Evolutionary conservation across 1,284 basidiomycete genomes (phyloP).

Genomic region (Ustilago lituana): DNA sequence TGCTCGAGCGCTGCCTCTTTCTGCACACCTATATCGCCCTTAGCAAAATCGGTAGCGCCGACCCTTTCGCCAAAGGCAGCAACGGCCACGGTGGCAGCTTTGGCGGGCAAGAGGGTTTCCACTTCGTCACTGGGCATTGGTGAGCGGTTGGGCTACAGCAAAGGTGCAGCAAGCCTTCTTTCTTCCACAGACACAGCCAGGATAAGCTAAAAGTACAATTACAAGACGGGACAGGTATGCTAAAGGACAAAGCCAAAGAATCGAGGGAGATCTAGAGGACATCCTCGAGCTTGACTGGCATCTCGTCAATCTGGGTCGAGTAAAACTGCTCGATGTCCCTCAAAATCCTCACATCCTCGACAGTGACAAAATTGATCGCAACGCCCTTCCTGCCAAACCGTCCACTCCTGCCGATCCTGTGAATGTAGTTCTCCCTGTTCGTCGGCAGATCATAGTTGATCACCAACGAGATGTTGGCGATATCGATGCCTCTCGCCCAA

Average conservation of each 20-base stretch:
- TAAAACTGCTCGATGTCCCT: slow-evolving; percentile 66
- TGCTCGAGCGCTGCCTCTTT: too few relatives aligned
- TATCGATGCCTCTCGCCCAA: slow-evolving; percentile 98
- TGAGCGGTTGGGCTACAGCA: too few relatives aligned
- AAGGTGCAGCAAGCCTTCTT: too few relatives aligned
- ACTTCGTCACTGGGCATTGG: too few relatives aligned
- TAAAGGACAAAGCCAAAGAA: background rate
- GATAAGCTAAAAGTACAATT: slow-evolving; percentile 20
- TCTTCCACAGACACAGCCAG: background rate
- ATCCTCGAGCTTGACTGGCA: slow-evolving; percentile 67
- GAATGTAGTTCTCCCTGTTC: slow-evolving; percentile 88
- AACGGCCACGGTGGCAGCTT: too few relatives aligned
- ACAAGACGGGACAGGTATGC: background rate
- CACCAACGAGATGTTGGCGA: slow-evolving; percentile 96
- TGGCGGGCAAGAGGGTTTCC: too few relatives aligned
- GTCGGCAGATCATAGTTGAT: slow-evolving; percentile 94
- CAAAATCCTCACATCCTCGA: slow-evolving; percentile 73
- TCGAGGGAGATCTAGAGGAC: slow-evolving; percentile 42
- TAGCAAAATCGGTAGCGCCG: too few relatives aligned
- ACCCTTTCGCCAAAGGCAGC: too few relatives aligned
- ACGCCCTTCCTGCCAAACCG: slow-evolving; percentile 93
- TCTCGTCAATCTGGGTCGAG: slow-evolving; percentile 65
- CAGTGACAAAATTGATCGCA: slow-evolving; percentile 71
- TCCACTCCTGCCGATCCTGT: slow-evolving; percentile 93
- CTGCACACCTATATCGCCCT: too few relatives aligned